Evolutionary conservation across 2,329 filamentous ascomycete species (phyloP).

Genomic region (Neoascochyta sp.): DNA sequence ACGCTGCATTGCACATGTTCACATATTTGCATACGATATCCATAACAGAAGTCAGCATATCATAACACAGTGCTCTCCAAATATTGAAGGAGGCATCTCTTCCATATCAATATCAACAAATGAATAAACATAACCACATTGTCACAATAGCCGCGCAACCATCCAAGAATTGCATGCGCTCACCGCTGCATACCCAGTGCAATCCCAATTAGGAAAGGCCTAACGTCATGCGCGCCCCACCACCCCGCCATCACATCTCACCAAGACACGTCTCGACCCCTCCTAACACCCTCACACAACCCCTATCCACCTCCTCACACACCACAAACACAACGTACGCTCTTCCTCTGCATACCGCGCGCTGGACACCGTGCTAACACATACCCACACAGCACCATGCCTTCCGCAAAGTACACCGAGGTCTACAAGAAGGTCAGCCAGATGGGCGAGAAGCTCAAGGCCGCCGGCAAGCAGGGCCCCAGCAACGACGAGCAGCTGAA

Average conservation of each 20-base stretch:
- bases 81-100: too few relatives aligned
- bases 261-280: conserved; percentile 7
- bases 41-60: too few relatives aligned
- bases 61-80: too few relatives aligned
- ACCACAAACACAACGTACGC: conserved; percentile 1
- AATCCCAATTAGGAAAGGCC: conserved; percentile 1
- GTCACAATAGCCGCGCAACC: too few relatives aligned
- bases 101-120: too few relatives aligned
- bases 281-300: conserved; percentile 5
- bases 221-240: conserved; percentile 12
- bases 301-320: too few relatives aligned
- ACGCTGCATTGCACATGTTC: too few relatives aligned
- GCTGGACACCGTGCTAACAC: background rate
- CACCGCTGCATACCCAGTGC: background rate
- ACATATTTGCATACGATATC: too few relatives aligned
- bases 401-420: conserved; percentile 30
- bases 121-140: too few relatives aligned
- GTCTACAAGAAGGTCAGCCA: conserved; percentile 30
- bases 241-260: conserved; percentile 5
- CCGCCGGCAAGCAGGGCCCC: conserved; percentile 22
- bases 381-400: conserved; percentile 15
- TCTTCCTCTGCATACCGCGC: background rate
- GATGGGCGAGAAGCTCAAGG: conserved; percentile 32
- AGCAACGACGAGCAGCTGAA: conserved; percentile 48
- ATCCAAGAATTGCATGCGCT: too few relatives aligned